Evolutionary conservation across 495 filamentous ascomycete species (phyloP).

Genomic region (Bacidia rubella): DNA sequence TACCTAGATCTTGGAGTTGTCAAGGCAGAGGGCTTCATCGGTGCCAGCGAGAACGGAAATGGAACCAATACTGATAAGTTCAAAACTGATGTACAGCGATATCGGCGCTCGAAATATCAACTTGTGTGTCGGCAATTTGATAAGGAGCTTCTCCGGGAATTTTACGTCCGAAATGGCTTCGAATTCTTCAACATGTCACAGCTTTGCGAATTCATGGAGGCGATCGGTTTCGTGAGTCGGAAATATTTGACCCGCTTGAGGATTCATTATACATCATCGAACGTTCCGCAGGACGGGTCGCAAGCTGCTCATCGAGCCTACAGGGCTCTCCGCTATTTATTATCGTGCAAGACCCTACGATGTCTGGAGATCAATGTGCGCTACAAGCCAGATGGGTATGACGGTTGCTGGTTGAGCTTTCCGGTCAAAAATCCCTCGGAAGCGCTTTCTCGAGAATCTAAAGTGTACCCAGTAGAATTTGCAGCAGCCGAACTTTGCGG

Average conservation of each 20-base stretch:
- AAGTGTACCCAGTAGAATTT: neutral
- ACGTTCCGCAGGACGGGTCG: neutral
- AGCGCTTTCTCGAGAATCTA: neutral
- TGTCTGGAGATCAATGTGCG: neutral
- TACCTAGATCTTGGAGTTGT: slow-evolving; percentile 2
- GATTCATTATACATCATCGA: neutral
- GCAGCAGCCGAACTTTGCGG: neutral
- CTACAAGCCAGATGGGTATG: neutral
- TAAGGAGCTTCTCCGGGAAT: neutral
- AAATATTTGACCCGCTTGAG: neutral
- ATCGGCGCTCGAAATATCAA: neutral
- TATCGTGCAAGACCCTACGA: neutral
- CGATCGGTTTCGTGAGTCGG: neutral
- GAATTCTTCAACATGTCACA: neutral
- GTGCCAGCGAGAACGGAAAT: neutral
- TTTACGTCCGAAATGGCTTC: slow-evolving; percentile 4
- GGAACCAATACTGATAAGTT: neutral
- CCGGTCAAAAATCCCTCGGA: neutral
- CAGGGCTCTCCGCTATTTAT: neutral
- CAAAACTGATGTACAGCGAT: neutral
- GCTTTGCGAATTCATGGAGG: slow-evolving; percentile 1
- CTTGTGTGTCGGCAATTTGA: neutral
- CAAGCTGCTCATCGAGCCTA: neutral
- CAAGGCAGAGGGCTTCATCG: slow-evolving; percentile 2
- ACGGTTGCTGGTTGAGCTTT: neutral